Evolutionary conservation across 768 basidiomycete species (phyloP).

Genomic region (Boletus vermiculosoides): DNA sequence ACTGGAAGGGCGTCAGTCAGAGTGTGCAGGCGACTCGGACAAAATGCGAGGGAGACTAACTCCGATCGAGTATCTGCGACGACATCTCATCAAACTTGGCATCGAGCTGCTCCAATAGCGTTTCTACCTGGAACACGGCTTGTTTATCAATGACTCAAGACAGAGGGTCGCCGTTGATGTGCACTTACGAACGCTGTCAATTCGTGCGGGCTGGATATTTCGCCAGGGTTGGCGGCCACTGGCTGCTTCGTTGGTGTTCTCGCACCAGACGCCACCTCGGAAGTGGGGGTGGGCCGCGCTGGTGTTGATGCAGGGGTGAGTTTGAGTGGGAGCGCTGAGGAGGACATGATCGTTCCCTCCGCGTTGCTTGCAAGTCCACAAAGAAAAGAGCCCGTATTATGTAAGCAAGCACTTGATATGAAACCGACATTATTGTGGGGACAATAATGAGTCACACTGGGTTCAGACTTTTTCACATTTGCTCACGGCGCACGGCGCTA

Average conservation of each 20-base stretch:
- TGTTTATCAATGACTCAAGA: background rate
- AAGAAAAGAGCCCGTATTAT: conserved; percentile 1
- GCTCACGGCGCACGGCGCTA: background rate
- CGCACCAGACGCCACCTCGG: conserved; percentile 23
- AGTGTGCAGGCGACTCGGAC: background rate
- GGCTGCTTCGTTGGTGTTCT: conserved; percentile 51
- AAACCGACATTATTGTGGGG: background rate
- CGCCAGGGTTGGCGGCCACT: conserved; percentile 41
- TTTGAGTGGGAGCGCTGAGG: conserved; percentile 68
- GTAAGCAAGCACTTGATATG: background rate
- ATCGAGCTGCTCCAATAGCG: conserved; percentile 84
- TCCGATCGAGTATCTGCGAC: conserved; percentile 78
- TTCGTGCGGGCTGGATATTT: conserved; percentile 92
- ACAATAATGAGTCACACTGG: no score
- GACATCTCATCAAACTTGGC: conserved; percentile 93
- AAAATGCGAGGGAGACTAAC: conserved; percentile 42
- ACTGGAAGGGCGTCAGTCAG: conserved; percentile 46
- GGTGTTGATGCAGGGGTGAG: conserved; percentile 55
- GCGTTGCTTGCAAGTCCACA: background rate
- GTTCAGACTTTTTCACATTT: background rate
- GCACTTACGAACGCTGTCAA: conserved; percentile 88
- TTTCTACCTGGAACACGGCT: conserved; percentile 65
- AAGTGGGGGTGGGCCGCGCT: conserved; percentile 35
- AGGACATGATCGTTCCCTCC: conserved; percentile 32
- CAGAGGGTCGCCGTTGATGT: conserved; percentile 4